Conservation (phyloP, 2,329 filamentous ascomycete genomes). For the Penicillium frequentans region DNA sequence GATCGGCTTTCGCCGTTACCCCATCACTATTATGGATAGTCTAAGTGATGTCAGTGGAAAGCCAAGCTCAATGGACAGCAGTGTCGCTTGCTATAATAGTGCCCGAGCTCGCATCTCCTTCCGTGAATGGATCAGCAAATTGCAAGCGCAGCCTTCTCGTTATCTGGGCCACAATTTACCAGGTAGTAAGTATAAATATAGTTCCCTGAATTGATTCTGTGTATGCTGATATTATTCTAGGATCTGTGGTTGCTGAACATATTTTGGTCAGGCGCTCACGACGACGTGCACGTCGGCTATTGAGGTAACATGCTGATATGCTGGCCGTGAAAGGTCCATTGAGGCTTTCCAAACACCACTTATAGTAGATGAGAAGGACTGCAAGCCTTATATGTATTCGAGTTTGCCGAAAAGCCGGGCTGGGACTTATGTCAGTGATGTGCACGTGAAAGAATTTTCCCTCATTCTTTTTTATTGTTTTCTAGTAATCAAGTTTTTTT, state of each 20-base stretch:
- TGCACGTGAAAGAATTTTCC: neutral
- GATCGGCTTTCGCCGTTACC: neutral
- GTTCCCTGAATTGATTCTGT: too few relatives aligned
- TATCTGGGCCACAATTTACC: neutral
- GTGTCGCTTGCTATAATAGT: neutral
- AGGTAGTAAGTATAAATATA: neutral
- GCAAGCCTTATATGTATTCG: too few relatives aligned
- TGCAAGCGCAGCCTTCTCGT: neutral
- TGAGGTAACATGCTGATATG: too few relatives aligned
- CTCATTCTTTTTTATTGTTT: neutral
- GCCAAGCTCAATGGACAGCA: neutral
- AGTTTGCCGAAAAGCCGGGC: too few relatives aligned
- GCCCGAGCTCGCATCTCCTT: neutral
- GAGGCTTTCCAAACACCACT: too few relatives aligned
- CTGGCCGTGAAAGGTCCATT: too few relatives aligned
- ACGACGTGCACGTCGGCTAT: too few relatives aligned
- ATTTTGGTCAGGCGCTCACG: too few relatives aligned
- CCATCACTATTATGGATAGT: neutral
- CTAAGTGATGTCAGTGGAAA: neutral
- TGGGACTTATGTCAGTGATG: too few relatives aligned
- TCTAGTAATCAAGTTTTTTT: neutral
- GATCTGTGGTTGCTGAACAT: too few relatives aligned
- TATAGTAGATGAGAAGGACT: too few relatives aligned
- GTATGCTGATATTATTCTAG: too few relatives aligned
- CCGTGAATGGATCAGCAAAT: neutral